Evolutionary conservation across 2,329 filamentous ascomycete genomes (phyloP).

Genomic region (Tolypocladium tundrense): DNA sequence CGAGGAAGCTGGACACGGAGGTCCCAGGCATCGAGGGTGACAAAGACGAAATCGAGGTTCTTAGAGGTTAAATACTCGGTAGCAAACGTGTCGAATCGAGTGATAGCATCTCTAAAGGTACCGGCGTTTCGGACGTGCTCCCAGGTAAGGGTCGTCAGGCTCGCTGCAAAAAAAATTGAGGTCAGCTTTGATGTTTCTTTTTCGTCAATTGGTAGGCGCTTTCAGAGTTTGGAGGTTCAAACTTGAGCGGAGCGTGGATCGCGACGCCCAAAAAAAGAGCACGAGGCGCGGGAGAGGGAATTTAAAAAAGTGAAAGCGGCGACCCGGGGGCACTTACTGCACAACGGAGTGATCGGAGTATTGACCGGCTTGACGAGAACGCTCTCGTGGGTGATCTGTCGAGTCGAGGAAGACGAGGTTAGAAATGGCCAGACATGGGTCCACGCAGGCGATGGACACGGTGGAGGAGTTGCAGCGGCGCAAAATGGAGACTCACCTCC

Average conservation of each 20-base stretch:
- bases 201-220: neutral
- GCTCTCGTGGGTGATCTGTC: conserved; percentile 83
- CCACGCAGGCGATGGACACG: neutral
- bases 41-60: conserved; percentile 94
- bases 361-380: conserved; percentile 97
- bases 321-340: conserved; percentile 62
- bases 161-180: conserved; percentile 47
- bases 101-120: conserved; percentile 93
- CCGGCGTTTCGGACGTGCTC: conserved; percentile 97
- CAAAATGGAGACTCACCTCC: conserved; percentile 54
- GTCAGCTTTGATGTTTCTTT: conserved; percentile 1
- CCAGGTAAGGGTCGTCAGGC: conserved; percentile 95
- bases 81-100: conserved; percentile 88
- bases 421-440: conserved; percentile 1
- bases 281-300: conserved; percentile 1
- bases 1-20: conserved; percentile 93
- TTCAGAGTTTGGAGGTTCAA: neutral
- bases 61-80: conserved; percentile 83
- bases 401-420: conserved; percentile 1
- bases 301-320: conserved; percentile 6
- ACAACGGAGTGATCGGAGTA: conserved; percentile 95
- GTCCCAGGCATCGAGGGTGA: conserved; percentile 97
- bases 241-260: neutral
- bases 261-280: neutral
- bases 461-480: conserved; percentile 2